phyloP scores from a whole-genome alignment of 1,284 basidiomycete species.

The Leccinum variabile region DNA sequence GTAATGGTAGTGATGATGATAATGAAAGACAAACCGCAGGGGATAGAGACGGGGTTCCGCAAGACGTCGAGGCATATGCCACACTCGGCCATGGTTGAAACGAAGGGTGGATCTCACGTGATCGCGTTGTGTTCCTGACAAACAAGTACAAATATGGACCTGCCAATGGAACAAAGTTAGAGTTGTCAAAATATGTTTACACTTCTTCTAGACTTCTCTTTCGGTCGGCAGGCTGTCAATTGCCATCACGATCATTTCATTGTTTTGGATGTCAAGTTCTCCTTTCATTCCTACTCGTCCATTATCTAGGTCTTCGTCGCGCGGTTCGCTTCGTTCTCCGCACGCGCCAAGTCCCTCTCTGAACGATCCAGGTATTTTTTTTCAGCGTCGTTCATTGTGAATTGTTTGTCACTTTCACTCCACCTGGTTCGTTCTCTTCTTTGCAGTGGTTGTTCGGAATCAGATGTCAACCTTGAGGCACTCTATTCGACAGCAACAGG shows the following conservation, averaged over 20 bases:
- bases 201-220: background rate
- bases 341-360: slow-evolving; percentile 54
- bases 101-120: slow-evolving; percentile 21
- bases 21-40: slow-evolving; percentile 49
- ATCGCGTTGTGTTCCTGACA: slow-evolving; percentile 31
- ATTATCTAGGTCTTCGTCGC: slow-evolving; percentile 59
- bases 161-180: background rate
- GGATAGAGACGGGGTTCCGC: slow-evolving; percentile 54
- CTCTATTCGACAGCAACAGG: slow-evolving; percentile 74
- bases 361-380: slow-evolving; percentile 56
- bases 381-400: slow-evolving; percentile 22
- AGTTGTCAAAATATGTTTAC: slow-evolving; percentile 6
- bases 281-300: slow-evolving; percentile 37
- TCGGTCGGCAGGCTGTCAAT: slow-evolving; percentile 18
- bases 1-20: background rate
- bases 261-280: slow-evolving; percentile 37
- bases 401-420: slow-evolving; percentile 26
- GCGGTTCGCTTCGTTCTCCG: slow-evolving; percentile 49
- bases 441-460: slow-evolving; percentile 62
- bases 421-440: slow-evolving; percentile 33
- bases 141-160: slow-evolving; percentile 27
- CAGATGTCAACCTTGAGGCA: slow-evolving; percentile 77
- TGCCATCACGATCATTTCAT: slow-evolving; percentile 30
- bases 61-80: slow-evolving; percentile 59
- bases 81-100: slow-evolving; percentile 45